A percentile compares a stretch with the other conserved stretches of the same genome.
phyloP scores from a whole-genome alignment of 2,329 filamentous ascomycete species.

The Diaporthe caulivora region DNA sequence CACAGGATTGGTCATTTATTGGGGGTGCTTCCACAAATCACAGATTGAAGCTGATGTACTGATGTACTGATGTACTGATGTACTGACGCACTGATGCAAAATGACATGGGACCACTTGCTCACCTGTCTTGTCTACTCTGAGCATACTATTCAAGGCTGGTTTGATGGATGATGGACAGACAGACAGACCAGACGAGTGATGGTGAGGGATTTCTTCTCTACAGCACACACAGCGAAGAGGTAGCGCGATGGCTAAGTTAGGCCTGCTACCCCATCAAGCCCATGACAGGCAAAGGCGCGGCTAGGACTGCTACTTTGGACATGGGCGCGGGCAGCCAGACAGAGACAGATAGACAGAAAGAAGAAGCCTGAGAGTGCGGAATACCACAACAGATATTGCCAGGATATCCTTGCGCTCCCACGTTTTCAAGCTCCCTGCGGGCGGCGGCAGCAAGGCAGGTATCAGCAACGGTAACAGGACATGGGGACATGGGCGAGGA shows the following conservation, averaged over 20 bases:
- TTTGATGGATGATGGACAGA: too few relatives aligned
- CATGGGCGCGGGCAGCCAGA: too few relatives aligned
- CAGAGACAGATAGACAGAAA: too few relatives aligned
- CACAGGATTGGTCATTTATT: conserved; percentile 24
- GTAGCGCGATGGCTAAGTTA: background rate
- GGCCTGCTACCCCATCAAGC: background rate
- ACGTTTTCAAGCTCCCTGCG: conserved; percentile 28
- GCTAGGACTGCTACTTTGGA: background rate
- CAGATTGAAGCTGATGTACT: background rate
- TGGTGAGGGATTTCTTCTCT: conserved; percentile 26
- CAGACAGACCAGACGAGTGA: background rate
- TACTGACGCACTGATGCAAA: too few relatives aligned
- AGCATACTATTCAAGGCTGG: background rate
- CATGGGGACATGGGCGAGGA: background rate
- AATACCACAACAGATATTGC: conserved; percentile 8
- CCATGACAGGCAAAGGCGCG: conserved; percentile 10
- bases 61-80: too few relatives aligned
- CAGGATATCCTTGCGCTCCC: conserved; percentile 29
- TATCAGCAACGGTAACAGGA: background rate
- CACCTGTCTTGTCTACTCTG: too few relatives aligned
- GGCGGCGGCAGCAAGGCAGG: conserved; percentile 2
- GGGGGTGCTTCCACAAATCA: background rate
- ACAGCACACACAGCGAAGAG: background rate
- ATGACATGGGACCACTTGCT: background rate
- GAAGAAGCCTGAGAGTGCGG: conserved; percentile 26